Base-by-base conservation (phyloP, 768 basidiomycete genomes). In the Boletus subcaerulescens region DNA sequence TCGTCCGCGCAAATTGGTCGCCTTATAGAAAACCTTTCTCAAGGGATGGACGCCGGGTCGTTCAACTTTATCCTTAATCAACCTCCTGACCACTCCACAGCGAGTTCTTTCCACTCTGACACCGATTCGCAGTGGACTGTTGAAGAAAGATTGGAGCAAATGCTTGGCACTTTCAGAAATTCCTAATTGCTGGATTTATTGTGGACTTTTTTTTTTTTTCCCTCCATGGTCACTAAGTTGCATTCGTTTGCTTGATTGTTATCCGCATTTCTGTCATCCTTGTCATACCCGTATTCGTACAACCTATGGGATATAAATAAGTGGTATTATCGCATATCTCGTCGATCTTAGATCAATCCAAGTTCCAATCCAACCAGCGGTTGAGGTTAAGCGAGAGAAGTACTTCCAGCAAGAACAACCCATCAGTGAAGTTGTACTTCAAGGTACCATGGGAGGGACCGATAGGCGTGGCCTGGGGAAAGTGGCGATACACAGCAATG, bases 1-100 rank as follows among this genome's bases (percentile, higher is more conserved):
- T 83, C 89, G 17, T 77, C 87, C 22, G 81, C 84, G 40, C 86
- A 91, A 57, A 92, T 93, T 67, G 89, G 87, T 41, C 87, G 85
- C 60, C 77, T 93, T 55, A 91, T 93, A 53, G 91, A 93, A 66
- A 83, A 74, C 63, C 82, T 93, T 66, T 91, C 91, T 45, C 85
- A 85, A 67, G 87, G 85, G 32, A 83, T 84, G 76, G 91, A 93
- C 59, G 78, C 89, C 40, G 91, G 89, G 44, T 87, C 90, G 36
- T 91, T 92, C 77, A 92, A 92, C 65, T 83, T 92, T 65, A 65
- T 78, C 36, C 80, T 84, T 13, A 70, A 75, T 60, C 59, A 67
- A 49, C 53, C 60, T 35, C 65, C 74, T 71, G 74, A 75, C 48
- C 85, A 84, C 60, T 86, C 89, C 18, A 71, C 79, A 17, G 75